phyloP scores from a whole-genome alignment of 2,329 filamentous ascomycete genomes.

The Didymella arachidicola region DNA sequence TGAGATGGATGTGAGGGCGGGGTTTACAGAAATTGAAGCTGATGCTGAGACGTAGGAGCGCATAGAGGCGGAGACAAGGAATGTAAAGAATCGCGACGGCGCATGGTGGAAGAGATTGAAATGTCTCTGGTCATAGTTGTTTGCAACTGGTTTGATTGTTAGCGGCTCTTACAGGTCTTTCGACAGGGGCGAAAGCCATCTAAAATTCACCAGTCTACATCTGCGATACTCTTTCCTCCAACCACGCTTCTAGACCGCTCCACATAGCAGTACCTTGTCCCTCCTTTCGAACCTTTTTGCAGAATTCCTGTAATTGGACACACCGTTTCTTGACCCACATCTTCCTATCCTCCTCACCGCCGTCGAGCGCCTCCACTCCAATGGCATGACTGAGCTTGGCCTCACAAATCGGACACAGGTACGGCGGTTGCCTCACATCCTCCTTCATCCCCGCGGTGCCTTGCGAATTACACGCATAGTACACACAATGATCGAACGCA shows the following conservation, averaged over 20 bases:
- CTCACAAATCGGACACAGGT: conserved; percentile 67
- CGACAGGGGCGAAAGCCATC: too few species aligned
- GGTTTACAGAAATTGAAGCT: neutral
- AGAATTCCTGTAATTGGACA: neutral
- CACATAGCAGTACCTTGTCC: conserved; percentile 1
- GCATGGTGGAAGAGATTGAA: neutral
- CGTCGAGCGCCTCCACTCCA: neutral
- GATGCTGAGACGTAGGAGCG: neutral
- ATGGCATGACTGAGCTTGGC: conserved; percentile 56
- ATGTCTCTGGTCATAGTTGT: neutral
- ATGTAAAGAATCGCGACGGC: neutral
- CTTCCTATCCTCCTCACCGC: neutral
- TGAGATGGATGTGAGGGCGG: neutral
- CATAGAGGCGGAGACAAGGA: neutral
- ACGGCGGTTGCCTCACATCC: conserved; percentile 69
- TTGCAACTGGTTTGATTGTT: too few species aligned
- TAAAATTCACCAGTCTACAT: conserved; percentile 2
- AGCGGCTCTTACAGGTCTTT: too few species aligned
- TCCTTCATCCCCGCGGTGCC: conserved; percentile 64
- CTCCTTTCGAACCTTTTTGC: neutral
- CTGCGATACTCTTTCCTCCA: neutral
- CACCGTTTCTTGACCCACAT: neutral
- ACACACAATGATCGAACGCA: conserved; percentile 70
- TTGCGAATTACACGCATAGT: conserved; percentile 72
- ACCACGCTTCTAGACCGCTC: conserved; percentile 1